Evolutionary conservation across 106 monocot genomes (phyloP).

Genomic region (Dendrobium nobile): DNA sequence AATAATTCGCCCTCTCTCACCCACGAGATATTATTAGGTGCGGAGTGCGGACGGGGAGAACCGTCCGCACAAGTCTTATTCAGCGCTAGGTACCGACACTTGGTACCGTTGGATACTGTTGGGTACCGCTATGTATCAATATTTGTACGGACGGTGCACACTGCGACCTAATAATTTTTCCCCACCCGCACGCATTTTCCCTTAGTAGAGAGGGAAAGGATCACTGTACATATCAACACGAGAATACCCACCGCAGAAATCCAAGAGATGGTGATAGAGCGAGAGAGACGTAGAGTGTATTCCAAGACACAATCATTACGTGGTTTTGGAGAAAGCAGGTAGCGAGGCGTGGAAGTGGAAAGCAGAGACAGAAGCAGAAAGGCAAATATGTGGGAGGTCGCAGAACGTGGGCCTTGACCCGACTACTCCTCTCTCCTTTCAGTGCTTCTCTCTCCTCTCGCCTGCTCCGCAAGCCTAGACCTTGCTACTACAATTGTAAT

Average conservation of each 20-base stretch:
- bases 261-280: neutral
- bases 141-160: no score
- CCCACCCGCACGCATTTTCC: neutral
- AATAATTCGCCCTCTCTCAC: no score
- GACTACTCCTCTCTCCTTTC: neutral
- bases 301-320: constrained; percentile 9
- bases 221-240: neutral
- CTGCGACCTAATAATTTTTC: no score
- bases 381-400: neutral
- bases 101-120: no score
- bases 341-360: constrained; percentile 6
- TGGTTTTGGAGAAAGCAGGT: constrained; percentile 4
- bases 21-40: no score
- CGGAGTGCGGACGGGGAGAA: no score
- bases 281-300: constrained; percentile 4
- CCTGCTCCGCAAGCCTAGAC: neutral
- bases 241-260: neutral
- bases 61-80: no score
- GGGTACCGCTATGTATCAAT: no score
- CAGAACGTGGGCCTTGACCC: neutral
- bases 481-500: neutral
- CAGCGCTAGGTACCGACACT: no score
- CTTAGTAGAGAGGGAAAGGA: neutral
- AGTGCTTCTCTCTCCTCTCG: neutral
- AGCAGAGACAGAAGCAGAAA: constrained; percentile 4